Conservation (phyloP, 768 basidiomycete species). For the Calocera viscosa region DNA sequence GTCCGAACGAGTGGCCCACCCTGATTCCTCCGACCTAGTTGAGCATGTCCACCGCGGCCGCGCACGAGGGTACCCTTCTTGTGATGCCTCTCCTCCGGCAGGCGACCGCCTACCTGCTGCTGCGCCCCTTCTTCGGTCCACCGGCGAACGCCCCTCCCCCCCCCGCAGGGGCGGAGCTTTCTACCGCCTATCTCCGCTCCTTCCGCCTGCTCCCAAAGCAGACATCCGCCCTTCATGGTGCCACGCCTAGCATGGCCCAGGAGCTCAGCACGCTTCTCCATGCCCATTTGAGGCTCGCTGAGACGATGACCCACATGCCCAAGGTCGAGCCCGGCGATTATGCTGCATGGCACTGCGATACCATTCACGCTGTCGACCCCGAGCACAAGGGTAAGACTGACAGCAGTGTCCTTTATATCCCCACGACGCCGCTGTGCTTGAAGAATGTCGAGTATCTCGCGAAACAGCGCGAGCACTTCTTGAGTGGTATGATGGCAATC, state of each 20-base stretch:
- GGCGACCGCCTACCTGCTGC: conserved; percentile 24
- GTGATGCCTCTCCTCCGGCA: conserved; percentile 25
- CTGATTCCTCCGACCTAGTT: conserved; percentile 1
- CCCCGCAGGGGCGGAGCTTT: not conserved
- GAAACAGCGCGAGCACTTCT: conserved; percentile 8
- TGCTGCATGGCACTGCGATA: conserved; percentile 17
- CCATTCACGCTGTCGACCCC: conserved; percentile 20
- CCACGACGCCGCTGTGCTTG: conserved; percentile 15
- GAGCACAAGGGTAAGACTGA: conserved; percentile 18
- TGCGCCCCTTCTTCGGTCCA: conserved; percentile 26
- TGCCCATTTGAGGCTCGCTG: conserved; percentile 24
- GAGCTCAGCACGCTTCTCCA: conserved; percentile 25
- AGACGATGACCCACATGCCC: conserved; percentile 26
- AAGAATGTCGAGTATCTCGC: conserved; percentile 11
- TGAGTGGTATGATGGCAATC: not conserved
- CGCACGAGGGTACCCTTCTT: conserved; percentile 24
- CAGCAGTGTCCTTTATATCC: conserved; percentile 22
- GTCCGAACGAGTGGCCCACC: not conserved
- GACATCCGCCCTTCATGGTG: conserved; percentile 21
- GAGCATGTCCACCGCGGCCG: conserved; percentile 19
- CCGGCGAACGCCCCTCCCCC: not conserved
- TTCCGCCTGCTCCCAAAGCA: conserved; percentile 12
- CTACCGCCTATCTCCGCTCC: not conserved
- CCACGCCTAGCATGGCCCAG: conserved; percentile 21
- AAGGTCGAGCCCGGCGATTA: conserved; percentile 27